Evolutionary conservation across 305 asterid species (phyloP).

Genomic region (Solanum chacoense): DNA sequence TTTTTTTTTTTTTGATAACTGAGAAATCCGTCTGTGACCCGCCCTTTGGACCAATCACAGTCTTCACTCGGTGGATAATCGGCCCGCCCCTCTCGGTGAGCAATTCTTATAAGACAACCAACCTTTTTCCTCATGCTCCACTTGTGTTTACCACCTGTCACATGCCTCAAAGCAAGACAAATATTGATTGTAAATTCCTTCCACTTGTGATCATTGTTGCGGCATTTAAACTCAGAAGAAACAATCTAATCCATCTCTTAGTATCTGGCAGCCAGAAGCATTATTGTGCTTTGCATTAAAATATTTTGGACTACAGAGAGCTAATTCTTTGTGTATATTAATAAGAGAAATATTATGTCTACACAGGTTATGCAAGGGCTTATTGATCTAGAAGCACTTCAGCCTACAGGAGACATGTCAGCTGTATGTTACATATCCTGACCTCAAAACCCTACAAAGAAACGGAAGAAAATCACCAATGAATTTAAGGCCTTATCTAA

Average conservation of each 20-base stretch:
- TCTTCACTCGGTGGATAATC: no score
- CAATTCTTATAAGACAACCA: background rate
- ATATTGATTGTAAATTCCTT: background rate
- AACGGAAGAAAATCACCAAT: background rate
- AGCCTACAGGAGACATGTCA: conserved; percentile 91
- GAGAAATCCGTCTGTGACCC: no score
- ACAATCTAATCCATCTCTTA: background rate
- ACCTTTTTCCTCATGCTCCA: background rate
- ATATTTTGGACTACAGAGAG: background rate
- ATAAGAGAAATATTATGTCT: background rate
- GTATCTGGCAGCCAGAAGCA: background rate
- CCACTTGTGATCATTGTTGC: background rate
- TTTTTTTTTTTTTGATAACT: no score
- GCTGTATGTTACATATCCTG: conserved; percentile 32
- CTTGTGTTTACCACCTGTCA: background rate
- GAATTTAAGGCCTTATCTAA: background rate
- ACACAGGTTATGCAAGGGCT: conserved; percentile 80
- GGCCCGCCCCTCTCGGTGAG: background rate
- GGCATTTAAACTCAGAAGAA: background rate
- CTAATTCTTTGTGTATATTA: background rate
- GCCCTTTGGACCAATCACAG: no score
- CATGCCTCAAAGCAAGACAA: background rate
- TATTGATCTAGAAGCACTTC: conserved; percentile 90
- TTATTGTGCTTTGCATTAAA: background rate
- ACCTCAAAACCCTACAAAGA: background rate